Conservation (phyloP, 1,139 yeast species). For the Kodamaea ohmeri region DNA sequence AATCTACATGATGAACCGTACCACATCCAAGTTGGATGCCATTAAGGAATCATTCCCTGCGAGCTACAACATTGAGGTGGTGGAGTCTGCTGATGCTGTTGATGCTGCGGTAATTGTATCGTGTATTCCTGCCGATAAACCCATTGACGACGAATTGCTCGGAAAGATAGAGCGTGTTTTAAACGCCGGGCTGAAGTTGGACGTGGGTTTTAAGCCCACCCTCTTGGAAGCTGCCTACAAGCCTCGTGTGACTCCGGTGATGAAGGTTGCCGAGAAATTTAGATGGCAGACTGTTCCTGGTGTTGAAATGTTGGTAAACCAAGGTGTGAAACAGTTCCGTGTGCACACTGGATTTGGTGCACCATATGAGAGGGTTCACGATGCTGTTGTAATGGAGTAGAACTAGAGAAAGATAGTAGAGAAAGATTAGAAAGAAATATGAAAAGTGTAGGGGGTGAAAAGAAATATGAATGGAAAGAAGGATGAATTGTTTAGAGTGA, state of each 20-base stretch:
- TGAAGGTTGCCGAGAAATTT: conserved; percentile 67
- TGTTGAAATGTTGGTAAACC: conserved; percentile 85
- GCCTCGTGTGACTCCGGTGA: conserved; percentile 80
- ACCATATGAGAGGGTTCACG: conserved; percentile 57
- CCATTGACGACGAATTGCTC: conserved; percentile 55
- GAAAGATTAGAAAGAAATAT: neutral
- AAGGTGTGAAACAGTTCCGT: conserved; percentile 84
- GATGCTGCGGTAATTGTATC: conserved; percentile 60
- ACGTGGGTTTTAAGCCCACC: conserved; percentile 45
- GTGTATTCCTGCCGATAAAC: conserved; percentile 86
- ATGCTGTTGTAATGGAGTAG: conserved; percentile 47
- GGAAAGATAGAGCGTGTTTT: conserved; percentile 49
- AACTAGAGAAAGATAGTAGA: neutral
- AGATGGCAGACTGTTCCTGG: conserved; percentile 82
- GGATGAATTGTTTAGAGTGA: too few species aligned
- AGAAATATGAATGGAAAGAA: neutral
- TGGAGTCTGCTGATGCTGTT: conserved; percentile 49
- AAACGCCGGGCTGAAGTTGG: conserved; percentile 31
- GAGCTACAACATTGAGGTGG: conserved; percentile 55
- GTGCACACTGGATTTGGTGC: conserved; percentile 72
- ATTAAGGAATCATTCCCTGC: conserved; percentile 61
- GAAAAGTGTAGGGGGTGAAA: too few species aligned
- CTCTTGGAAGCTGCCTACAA: conserved; percentile 92
- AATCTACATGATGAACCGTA: conserved; percentile 82
- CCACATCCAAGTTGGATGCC: conserved; percentile 59